A percentile compares a stretch with the other conserved stretches of the same genome.
These are phyloP conservation scores for Holtermannia corniformis DNA, from an alignment of 768 basidiomycete genomes.

Conservation along the genomic window DNA sequence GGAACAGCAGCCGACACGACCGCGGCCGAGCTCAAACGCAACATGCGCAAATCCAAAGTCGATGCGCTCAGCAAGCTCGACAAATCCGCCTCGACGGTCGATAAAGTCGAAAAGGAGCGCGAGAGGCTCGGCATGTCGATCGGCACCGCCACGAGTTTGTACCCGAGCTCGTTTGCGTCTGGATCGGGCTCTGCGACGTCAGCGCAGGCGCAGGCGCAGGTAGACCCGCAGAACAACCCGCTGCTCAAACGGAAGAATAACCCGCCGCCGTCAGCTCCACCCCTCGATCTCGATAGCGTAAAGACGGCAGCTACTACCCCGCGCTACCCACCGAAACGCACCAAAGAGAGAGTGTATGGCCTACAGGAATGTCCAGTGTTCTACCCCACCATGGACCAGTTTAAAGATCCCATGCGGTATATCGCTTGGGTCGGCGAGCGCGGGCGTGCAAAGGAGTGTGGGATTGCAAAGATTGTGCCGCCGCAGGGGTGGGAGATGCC, in stretches of 20 bases:
- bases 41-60: slow-evolving; percentile 31
- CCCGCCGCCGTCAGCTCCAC: slow-evolving; percentile 19
- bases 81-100: slow-evolving; percentile 11
- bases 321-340: slow-evolving; percentile 24
- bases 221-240: slow-evolving; percentile 27
- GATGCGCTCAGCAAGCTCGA: slow-evolving; percentile 32
- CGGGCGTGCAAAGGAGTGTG: slow-evolving; percentile 60
- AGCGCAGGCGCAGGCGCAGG: slow-evolving; percentile 14
- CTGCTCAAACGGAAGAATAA: slow-evolving; percentile 11
- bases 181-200: background rate
- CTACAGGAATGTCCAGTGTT: slow-evolving; percentile 82
- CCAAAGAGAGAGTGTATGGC: slow-evolving; percentile 57
- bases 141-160: slow-evolving; percentile 19
- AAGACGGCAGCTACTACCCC: slow-evolving; percentile 19
- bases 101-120: background rate
- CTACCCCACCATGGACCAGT: slow-evolving; percentile 82
- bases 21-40: slow-evolving; percentile 17
- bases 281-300: slow-evolving; percentile 25
- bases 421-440: slow-evolving; percentile 58
- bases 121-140: background rate
- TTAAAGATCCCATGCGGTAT: slow-evolving; percentile 87
- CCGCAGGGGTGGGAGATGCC: slow-evolving; percentile 92
- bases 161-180: slow-evolving; percentile 11
- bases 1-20: background rate
- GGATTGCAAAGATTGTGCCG: slow-evolving; percentile 94